Percentiles rank a stretch among this genome's conserved stretches.
Conservation (phyloP, 257 asterid genomes). For the Jasminum sambac region DNA sequence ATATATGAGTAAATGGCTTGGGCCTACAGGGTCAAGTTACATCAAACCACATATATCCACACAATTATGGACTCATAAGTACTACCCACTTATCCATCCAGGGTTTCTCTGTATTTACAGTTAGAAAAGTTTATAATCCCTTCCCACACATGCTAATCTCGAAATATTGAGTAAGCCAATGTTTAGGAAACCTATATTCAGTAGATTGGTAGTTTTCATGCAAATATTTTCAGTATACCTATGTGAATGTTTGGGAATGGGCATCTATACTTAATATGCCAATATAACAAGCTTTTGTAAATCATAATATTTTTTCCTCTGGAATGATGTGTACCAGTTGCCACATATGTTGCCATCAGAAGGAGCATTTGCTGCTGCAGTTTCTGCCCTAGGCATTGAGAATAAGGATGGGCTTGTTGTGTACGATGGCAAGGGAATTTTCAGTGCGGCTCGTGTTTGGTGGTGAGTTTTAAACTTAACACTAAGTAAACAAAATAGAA, state of each 20-base stretch:
- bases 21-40: too few species aligned
- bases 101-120: too few species aligned
- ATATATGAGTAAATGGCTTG: too few species aligned
- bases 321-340: slow-evolving; percentile 50
- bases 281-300: neutral
- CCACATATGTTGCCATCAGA: slow-evolving; percentile 99
- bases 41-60: too few species aligned
- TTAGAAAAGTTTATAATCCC: too few species aligned
- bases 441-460: slow-evolving; percentile 99
- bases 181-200: neutral
- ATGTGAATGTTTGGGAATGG: slow-evolving; percentile 20
- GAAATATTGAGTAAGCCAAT: neutral
- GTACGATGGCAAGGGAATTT: slow-evolving; percentile 97
- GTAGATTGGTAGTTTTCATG: neutral
- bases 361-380: slow-evolving; percentile 98
- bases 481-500: slow-evolving; percentile 11
- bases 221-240: neutral
- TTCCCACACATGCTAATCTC: too few species aligned
- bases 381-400: slow-evolving; percentile 92
- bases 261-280: neutral
- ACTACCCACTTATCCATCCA: too few species aligned
- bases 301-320: slow-evolving; percentile 11
- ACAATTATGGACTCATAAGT: too few species aligned
- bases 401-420: slow-evolving; percentile 88
- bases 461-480: slow-evolving; percentile 58